phyloP scores from a whole-genome alignment of 2,329 filamentous ascomycete genomes.

The Rhynchosporium graminicola region DNA sequence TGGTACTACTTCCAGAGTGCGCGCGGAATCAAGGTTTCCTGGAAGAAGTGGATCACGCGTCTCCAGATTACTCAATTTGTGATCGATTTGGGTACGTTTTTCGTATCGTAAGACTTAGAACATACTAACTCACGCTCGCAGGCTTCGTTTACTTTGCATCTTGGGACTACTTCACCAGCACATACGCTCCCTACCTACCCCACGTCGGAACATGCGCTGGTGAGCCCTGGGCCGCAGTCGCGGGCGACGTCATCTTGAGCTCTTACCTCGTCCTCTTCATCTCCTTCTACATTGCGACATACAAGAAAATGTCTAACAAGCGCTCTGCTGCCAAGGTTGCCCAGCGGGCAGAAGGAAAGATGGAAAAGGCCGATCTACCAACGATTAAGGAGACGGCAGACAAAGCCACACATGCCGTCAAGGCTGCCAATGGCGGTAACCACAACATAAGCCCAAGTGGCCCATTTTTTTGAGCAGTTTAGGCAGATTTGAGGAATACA shows the following conservation, averaged over 20 bases:
- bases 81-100: slow-evolving; percentile 32
- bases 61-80: slow-evolving; percentile 39
- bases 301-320: slow-evolving; percentile 32
- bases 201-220: slow-evolving; percentile 34
- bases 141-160: slow-evolving; percentile 37
- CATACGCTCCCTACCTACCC: slow-evolving; percentile 31
- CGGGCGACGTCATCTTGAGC: slow-evolving; percentile 32
- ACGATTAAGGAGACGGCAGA: slow-evolving; percentile 23
- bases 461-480: slow-evolving; percentile 5
- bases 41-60: slow-evolving; percentile 38
- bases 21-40: slow-evolving; percentile 35
- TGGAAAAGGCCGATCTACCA: slow-evolving; percentile 27
- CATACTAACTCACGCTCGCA: neutral
- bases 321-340: slow-evolving; percentile 46
- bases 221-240: slow-evolving; percentile 33
- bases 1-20: slow-evolving; percentile 40
- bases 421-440: slow-evolving; percentile 20
- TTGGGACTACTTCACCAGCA: slow-evolving; percentile 34
- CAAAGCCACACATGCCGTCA: slow-evolving; percentile 20
- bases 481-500: neutral
- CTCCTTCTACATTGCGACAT: slow-evolving; percentile 37
- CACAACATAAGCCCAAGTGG: slow-evolving; percentile 25
- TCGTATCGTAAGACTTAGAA: neutral
- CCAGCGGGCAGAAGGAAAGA: slow-evolving; percentile 20
- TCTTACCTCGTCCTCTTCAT: slow-evolving; percentile 37